Percentiles rank a stretch among this genome's conserved stretches.
Conservation (phyloP, 2,329 filamentous ascomycete genomes). For the Fusarium haematococcum region DNA sequence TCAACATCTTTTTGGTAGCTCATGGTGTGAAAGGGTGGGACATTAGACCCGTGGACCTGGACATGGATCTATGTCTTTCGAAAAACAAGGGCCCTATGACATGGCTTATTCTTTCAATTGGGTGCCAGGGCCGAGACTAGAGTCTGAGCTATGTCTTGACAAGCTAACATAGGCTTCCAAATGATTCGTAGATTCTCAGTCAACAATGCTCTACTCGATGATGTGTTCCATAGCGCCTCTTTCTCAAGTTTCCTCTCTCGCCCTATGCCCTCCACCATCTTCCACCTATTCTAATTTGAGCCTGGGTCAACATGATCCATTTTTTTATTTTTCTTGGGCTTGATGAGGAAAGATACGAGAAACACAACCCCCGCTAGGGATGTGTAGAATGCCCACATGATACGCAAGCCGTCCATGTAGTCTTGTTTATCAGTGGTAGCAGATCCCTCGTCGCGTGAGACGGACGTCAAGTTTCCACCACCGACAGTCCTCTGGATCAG, state of each 20-base stretch:
- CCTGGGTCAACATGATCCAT: neutral
- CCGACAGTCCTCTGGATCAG: constrained; percentile 68
- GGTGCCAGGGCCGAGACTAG: too few relatives aligned
- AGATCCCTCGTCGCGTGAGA: constrained; percentile 3
- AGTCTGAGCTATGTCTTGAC: too few relatives aligned
- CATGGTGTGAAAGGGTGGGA: neutral
- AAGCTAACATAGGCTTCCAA: neutral
- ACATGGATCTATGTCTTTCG: too few relatives aligned
- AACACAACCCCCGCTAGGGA: constrained; percentile 27
- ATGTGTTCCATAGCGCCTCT: neutral
- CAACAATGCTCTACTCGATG: neutral
- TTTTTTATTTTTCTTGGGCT: constrained; percentile 10
- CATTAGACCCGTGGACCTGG: neutral
- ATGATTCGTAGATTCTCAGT: neutral
- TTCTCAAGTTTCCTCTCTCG: too few relatives aligned
- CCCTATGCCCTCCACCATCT: neutral
- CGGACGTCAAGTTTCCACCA: constrained; percentile 28
- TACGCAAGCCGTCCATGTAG: constrained; percentile 28
- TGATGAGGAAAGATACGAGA: constrained; percentile 24
- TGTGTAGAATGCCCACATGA: constrained; percentile 40
- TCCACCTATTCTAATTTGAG: neutral
- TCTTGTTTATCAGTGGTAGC: constrained; percentile 20
- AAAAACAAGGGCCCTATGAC: too few relatives aligned
- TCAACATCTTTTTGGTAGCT: neutral
- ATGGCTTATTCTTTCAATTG: too few relatives aligned